These are phyloP conservation scores for Pseudogymnoascus sp. DNA, from an alignment of 2,329 filamentous ascomycete species.

Conservation along the genomic window DNA sequence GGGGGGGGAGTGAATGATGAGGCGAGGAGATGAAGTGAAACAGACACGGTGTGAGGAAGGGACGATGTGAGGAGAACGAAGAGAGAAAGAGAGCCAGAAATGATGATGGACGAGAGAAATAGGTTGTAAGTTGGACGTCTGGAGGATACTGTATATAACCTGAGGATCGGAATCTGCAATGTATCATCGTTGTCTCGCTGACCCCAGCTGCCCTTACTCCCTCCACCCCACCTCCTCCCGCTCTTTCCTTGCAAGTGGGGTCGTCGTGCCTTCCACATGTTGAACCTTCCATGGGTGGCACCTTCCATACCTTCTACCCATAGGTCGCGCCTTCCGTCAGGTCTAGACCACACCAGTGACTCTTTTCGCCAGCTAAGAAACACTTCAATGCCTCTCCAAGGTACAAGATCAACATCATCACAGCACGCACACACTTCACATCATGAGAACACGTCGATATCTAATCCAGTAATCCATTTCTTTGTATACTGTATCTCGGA, in stretches of 20 bases:
- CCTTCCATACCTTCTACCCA: not conserved
- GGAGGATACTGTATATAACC: not conserved
- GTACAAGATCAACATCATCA: not conserved
- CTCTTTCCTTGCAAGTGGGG: not conserved
- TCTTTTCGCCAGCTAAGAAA: not conserved
- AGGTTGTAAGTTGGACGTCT: not conserved
- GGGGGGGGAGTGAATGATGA: not conserved
- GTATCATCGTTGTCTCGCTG: not conserved
- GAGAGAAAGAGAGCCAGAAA: not conserved
- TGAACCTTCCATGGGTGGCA: not conserved
- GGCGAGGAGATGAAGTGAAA: not conserved
- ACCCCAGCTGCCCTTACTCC: not conserved
- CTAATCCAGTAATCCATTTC: constrained; percentile 1
- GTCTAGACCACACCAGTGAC: not conserved
- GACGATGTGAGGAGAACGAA: not conserved
- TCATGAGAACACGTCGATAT: not conserved
- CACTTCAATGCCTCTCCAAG: not conserved
- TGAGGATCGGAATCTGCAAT: not conserved
- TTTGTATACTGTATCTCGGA: not conserved
- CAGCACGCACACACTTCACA: not conserved
- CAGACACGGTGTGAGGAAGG: not conserved
- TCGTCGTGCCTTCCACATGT: not conserved
- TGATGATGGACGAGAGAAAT: not conserved
- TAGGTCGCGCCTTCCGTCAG: not conserved
- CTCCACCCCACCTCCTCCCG: not conserved